Evolutionary conservation across 768 basidiomycete genomes (phyloP).

Genomic region (Cubamyces lactineus): DNA sequence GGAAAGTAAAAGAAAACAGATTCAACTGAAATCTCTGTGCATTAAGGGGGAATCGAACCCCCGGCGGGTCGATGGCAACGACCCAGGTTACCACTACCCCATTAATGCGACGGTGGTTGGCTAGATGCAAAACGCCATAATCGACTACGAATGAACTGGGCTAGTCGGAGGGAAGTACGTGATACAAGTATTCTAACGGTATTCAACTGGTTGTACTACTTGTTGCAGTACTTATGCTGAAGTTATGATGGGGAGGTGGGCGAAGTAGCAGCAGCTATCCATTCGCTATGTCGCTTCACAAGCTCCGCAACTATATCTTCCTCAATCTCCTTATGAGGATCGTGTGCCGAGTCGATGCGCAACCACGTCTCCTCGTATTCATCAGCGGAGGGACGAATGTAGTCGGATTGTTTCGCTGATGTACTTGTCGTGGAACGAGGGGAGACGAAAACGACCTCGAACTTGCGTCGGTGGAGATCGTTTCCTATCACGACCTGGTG

Average conservation of each 20-base stretch:
- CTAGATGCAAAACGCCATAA: too few species aligned
- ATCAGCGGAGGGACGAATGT: conserved; percentile 24
- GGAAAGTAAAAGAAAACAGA: too few species aligned
- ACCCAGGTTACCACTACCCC: conserved; percentile 43
- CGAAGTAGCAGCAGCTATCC: conserved; percentile 47
- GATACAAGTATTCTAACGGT: too few species aligned
- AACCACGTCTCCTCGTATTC: conserved; percentile 65
- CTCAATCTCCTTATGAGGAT: conserved; percentile 78
- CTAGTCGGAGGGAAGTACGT: too few species aligned
- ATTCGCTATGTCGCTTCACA: conserved; percentile 69
- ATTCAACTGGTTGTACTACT: too few species aligned
- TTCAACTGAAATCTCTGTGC: too few species aligned
- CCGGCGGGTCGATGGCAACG: conserved; percentile 72
- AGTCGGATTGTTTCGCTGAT: conserved; percentile 10
- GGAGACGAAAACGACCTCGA: conserved; percentile 91
- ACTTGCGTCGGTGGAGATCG: conserved; percentile 88
- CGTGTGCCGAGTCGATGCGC: conserved; percentile 48
- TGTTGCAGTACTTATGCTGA: too few species aligned
- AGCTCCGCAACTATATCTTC: conserved; percentile 85
- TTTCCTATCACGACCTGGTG: conserved; percentile 98
- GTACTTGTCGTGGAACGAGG: conserved; percentile 32
- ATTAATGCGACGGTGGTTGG: conserved; percentile 31
- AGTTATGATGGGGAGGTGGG: not conserved
- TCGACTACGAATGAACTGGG: too few species aligned
- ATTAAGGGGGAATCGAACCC: conserved; percentile 90